These are phyloP conservation scores for Lagenidium giganteum DNA, from an alignment of 352 stramenopile species.

Conservation along the genomic window DNA sequence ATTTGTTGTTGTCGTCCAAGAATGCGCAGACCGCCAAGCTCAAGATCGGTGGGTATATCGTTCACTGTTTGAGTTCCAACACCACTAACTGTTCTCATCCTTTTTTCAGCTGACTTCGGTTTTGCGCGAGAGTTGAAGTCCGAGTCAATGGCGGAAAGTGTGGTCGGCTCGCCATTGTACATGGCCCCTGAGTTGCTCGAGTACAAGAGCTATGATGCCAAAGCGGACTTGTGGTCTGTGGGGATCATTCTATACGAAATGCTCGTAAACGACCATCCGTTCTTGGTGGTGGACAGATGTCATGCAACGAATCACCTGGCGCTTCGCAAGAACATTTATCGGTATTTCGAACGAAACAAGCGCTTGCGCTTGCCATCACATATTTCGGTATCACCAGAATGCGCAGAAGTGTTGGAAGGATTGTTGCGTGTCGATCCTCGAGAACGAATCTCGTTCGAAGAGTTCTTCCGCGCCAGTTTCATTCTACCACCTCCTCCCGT, in stretches of 20 bases:
- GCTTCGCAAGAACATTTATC: slow-evolving; percentile 69
- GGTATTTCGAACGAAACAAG: slow-evolving; percentile 62
- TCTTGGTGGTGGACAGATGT: slow-evolving; percentile 66
- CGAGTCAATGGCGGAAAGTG: slow-evolving; percentile 75
- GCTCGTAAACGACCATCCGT: slow-evolving; percentile 76
- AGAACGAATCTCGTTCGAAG: slow-evolving; percentile 71
- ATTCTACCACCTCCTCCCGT: slow-evolving; percentile 47
- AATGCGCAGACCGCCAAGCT: slow-evolving; percentile 61
- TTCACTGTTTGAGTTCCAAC: too few relatives aligned
- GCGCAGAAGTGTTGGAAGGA: slow-evolving; percentile 50
- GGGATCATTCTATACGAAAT: slow-evolving; percentile 84
- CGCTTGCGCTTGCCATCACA: slow-evolving; percentile 42
- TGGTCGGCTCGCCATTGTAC: slow-evolving; percentile 74
- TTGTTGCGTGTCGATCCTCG: slow-evolving; percentile 57
- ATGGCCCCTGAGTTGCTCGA: slow-evolving; percentile 78
- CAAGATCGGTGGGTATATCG: slow-evolving; percentile 54
- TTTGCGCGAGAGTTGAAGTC: slow-evolving; percentile 64
- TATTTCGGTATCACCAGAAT: slow-evolving; percentile 56
- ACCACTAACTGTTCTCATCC: not conserved
- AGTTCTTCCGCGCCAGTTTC: slow-evolving; percentile 70
- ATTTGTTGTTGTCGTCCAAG: slow-evolving; percentile 65
- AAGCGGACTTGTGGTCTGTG: slow-evolving; percentile 76
- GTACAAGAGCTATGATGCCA: slow-evolving; percentile 84
- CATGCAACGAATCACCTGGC: slow-evolving; percentile 79
- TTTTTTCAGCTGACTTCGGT: slow-evolving; percentile 55